Evolutionary conservation across 2,329 filamentous ascomycete species (phyloP).

Genomic region (Claviceps quebecensis): DNA sequence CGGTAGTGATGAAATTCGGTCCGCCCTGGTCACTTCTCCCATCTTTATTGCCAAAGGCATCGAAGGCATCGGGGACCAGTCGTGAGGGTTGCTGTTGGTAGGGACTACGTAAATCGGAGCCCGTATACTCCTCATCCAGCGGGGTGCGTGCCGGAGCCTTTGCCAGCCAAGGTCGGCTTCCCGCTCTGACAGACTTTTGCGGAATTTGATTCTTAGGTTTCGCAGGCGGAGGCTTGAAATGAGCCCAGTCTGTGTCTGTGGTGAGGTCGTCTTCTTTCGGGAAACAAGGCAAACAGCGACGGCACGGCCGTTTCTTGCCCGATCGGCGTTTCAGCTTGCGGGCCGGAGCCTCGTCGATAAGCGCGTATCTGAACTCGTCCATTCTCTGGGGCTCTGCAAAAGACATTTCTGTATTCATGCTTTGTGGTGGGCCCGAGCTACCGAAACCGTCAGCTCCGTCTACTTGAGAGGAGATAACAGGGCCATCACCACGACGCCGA

Average conservation of each 20-base stretch:
- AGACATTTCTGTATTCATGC: conserved; percentile 17
- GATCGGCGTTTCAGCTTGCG: conserved; percentile 10
- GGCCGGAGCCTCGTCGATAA: conserved; percentile 17
- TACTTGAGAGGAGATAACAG: conserved; percentile 11
- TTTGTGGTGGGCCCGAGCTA: conserved; percentile 10
- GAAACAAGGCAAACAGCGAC: conserved; percentile 18
- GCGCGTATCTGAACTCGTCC: conserved; percentile 20
- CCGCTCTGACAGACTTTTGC: background rate
- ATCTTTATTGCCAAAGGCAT: background rate
- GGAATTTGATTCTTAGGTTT: background rate
- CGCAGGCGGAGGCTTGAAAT: conserved; percentile 8
- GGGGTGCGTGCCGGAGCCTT: background rate
- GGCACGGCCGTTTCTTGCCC: conserved; percentile 7
- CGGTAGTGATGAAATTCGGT: conserved; percentile 7
- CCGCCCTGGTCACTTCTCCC: background rate
- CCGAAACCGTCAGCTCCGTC: conserved; percentile 14
- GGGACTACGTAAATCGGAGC: conserved; percentile 5
- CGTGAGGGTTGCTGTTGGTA: background rate
- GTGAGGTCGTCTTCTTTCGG: conserved; percentile 11
- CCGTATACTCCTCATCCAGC: background rate
- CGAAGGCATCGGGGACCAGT: background rate
- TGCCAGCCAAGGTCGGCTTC: background rate
- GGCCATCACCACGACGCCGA: background rate
- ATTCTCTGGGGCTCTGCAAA: conserved; percentile 17
- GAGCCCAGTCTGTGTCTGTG: conserved; percentile 13